Evolutionary conservation across 2,329 filamentous ascomycete genomes (phyloP), one percentile per base, ranked within the genome.

Genomic region (Pseudogymnoascus sp.): DNA sequence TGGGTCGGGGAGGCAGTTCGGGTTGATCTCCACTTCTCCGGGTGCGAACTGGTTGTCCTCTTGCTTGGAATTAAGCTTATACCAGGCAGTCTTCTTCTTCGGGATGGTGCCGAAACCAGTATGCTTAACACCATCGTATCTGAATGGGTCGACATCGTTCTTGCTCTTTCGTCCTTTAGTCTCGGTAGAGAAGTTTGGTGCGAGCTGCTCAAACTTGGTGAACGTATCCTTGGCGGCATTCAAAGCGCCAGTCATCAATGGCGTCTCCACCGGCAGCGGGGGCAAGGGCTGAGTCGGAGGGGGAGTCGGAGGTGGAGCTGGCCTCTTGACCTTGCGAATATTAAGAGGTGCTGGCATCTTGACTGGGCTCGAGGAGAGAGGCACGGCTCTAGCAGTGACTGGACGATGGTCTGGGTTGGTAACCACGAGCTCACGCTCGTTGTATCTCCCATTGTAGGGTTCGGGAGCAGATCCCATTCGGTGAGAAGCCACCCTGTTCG

Each of bases 381-480:
- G 65, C 14, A 60, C 58, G 25, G 58, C 58, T 41, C 58, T 37
- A 21, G 58, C 58, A 23, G 58, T 60, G 23, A 14, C 33, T 8
- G 12, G 33, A 12, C 60, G 40, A 9, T 33, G 35, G n/a, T 45
- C 40, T n/a, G 37, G 28, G 8, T 45, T 33, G 23, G 38, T 43
- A 33, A 55, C n/a, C 6, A 33, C 31, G 31, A 37, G 59, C 33
- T 67, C 65, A 45, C 68, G 63, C 1, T 40, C 28, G 3, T 63
- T 60, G 16, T 28, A 8, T 40, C 58, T 61, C 18, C 61, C 11
- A 6, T 52, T 40, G 62, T 67, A 64, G 55, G 70, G 60, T 35
- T 72, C 71, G 25, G 72, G 72, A 21, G 72, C 71, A 59, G 71
- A 73, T 63, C 69, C 68, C 45, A 69, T 67, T 12, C 72, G 67